Percentiles rank a stretch among this genome's conserved stretches.
phyloP scores from a whole-genome alignment of 352 stramenopile genomes.

The Blastocystis sp. region DNA sequence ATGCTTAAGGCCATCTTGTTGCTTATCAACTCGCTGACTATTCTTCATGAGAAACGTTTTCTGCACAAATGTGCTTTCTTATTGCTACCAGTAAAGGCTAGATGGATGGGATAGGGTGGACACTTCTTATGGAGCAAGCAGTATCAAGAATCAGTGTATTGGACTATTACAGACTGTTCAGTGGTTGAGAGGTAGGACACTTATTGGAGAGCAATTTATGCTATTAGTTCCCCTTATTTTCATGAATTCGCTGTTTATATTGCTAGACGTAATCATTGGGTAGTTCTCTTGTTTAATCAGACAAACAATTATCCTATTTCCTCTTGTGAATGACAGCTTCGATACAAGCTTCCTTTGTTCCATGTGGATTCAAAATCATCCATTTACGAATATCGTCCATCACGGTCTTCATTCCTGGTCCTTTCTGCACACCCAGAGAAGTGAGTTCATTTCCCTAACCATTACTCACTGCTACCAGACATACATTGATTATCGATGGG shows the following conservation, averaged over 20 bases:
- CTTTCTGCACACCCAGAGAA: background rate
- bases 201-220: background rate
- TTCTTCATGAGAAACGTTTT: conserved; percentile 80
- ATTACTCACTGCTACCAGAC: background rate
- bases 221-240: conserved; percentile 74
- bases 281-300: conserved; percentile 63
- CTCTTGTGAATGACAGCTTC: background rate
- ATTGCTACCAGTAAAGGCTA: conserved; percentile 60
- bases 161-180: conserved; percentile 77
- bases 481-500: conserved; percentile 26
- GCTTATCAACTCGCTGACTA: conserved; percentile 77
- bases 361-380: conserved; percentile 55
- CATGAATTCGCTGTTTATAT: conserved; percentile 75
- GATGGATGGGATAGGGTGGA: conserved; percentile 78
- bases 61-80: conserved; percentile 72
- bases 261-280: conserved; percentile 75
- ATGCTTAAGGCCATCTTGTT: conserved; percentile 78
- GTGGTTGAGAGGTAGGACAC: conserved; percentile 73
- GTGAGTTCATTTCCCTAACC: conserved; percentile 15
- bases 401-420: conserved; percentile 17
- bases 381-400: conserved; percentile 47
- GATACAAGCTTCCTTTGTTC: conserved; percentile 30
- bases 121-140: conserved; percentile 72
- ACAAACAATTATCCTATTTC: background rate
- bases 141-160: conserved; percentile 79